These are phyloP conservation scores for Castanopsis chinensis DNA, from an alignment of 306 rosid genomes.

Conservation along the genomic window DNA sequence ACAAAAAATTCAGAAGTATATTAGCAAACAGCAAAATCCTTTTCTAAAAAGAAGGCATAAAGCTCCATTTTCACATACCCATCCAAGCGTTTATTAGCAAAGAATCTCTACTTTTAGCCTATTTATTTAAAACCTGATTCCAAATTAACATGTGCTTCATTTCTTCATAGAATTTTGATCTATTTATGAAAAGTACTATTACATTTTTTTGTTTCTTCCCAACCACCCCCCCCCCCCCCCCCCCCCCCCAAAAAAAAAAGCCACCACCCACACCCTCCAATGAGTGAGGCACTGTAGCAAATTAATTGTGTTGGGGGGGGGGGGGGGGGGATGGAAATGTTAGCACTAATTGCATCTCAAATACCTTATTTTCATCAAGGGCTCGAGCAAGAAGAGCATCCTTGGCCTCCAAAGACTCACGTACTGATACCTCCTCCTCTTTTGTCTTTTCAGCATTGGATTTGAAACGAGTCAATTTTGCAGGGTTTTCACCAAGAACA, in stretches of 20 bases:
- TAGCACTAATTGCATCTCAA: conserved; percentile 1
- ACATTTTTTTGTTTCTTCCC: too few relatives aligned
- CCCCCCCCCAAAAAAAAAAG: too few relatives aligned
- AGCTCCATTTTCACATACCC: not conserved
- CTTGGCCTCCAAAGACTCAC: conserved; percentile 88
- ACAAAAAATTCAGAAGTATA: not conserved
- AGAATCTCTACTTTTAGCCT: not conserved
- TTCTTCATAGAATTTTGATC: not conserved
- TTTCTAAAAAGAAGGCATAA: not conserved
- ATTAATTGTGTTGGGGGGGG: not conserved
- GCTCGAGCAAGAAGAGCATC: conserved; percentile 92
- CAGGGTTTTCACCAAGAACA: conserved; percentile 90
- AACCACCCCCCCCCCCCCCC: too few relatives aligned
- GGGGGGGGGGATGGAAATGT: not conserved
- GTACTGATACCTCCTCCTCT: conserved; percentile 68
- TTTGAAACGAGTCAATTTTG: conserved; percentile 74
- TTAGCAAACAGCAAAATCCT: not conserved
- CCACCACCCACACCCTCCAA: not conserved
- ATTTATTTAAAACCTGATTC: not conserved
- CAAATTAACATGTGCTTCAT: not conserved
- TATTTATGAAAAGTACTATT: not conserved
- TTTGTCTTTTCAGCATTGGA: conserved; percentile 66
- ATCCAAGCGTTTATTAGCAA: not conserved
- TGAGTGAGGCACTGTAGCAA: not conserved
- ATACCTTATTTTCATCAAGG: conserved; percentile 88